Percentiles rank a stretch among this genome's conserved stretches.
These are phyloP conservation scores for Urochloa ruziziensis DNA, from an alignment of 176 grass and related monocot genomes.

Conservation along the genomic window DNA sequence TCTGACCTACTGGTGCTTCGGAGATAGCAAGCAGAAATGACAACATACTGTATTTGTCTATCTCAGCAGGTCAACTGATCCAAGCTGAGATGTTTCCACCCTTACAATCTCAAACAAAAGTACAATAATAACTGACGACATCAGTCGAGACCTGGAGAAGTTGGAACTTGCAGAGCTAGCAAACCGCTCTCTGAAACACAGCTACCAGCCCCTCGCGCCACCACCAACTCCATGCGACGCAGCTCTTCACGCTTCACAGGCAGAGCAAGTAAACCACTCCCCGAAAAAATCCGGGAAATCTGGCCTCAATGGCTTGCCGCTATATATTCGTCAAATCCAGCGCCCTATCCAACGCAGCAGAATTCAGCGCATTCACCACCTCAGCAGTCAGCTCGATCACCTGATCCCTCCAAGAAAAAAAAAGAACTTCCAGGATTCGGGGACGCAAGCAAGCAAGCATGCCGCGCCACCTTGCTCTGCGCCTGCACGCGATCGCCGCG, in stretches of 20 bases:
- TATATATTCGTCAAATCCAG: constrained; percentile 17
- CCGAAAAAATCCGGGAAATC: constrained; percentile 12
- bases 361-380: not conserved
- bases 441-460: not conserved
- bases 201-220: not conserved
- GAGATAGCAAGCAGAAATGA: not conserved
- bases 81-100: not conserved
- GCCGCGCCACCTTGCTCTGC: constrained; percentile 50
- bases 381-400: not conserved
- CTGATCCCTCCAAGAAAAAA: not conserved
- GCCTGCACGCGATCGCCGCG: constrained; percentile 32
- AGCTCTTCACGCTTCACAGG: not conserved
- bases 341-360: not conserved
- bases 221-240: constrained; percentile 32
- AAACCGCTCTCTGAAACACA: constrained; percentile 31
- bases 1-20: not conserved
- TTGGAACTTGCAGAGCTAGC: constrained; percentile 30
- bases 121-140: too few relatives aligned
- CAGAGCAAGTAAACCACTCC: constrained; percentile 44
- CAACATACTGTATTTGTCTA: not conserved
- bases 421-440: not conserved
- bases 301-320: not conserved
- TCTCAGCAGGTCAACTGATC: not conserved
- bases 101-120: not conserved
- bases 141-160: not conserved